Evolutionary conservation across 2,329 filamentous ascomycete species (phyloP), one percentile per base, ranked within the genome.

Genomic region (Amesomyces nigricolor): DNA sequence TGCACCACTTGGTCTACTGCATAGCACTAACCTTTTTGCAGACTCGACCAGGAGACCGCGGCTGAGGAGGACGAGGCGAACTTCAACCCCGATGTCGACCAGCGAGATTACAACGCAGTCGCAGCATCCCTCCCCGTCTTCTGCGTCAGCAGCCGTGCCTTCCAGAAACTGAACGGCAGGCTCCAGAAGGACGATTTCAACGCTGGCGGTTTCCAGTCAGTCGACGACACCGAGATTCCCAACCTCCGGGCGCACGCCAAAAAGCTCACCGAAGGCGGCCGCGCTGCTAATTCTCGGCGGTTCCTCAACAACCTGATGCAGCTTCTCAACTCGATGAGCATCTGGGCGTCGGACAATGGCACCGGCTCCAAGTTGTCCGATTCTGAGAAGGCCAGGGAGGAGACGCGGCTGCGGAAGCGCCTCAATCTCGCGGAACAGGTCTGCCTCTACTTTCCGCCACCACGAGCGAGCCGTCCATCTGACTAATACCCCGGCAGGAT

Each of bases 61-160:
- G 70, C 72, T 3, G 77, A 82, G 58, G 73, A 80, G 59, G 75
- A 84, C 44, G 78, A 78, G 17, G 74, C 73, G 1, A 72, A 72
- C 8, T 83, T 83, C 60, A 70, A 84, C 58, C 79, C 79, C 0
- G 74, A 79, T 2, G 63, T 75, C n/a, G 77, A 83, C 6, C 44
- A 72, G 2, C 74, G 81, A 9, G 76, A 86, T 61, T 87, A 87
- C 51, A 74, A 80, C 0, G 67, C 80, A 43, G 74, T 86, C 7
- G 81, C 79, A 0, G 66, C 66, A 8, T 73, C 71, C 0, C 70
- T 88, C 0, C 78, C 82, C 0, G 82, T 87, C 1, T 88, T 86
- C 63, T 87, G 83, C 58, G 79, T 87, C 14, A 83, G 80, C 55
- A 80, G 78, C 46, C 72, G 78, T 44, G 82, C 78, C 0, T 87